phyloP scores from a whole-genome alignment of 345 rosid genomes.

The Hibiscus mutabilis region DNA sequence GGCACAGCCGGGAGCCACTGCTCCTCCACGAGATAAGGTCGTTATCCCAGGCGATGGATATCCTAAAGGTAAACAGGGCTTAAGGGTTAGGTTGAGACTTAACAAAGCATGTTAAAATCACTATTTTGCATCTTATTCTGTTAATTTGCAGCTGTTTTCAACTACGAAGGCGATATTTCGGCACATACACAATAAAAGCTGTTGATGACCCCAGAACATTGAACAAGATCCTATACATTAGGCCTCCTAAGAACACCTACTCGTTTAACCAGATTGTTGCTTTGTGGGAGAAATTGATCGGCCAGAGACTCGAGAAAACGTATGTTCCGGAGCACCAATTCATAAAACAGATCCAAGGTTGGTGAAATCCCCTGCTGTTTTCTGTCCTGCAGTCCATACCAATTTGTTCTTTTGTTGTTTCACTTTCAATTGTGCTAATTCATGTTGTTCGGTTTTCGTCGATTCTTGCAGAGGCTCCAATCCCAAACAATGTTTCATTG shows the following conservation, averaged over 20 bases:
- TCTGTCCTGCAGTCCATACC: not conserved
- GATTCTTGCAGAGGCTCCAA: conserved; percentile 38
- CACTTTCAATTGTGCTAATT: not conserved
- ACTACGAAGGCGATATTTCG: conserved; percentile 55
- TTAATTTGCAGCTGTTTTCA: conserved; percentile 43
- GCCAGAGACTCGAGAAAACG: conserved; percentile 46
- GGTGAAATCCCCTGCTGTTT: not conserved
- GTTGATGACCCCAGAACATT: conserved; percentile 60
- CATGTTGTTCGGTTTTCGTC: not conserved
- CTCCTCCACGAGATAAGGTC: not conserved
- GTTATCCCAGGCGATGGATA: not conserved
- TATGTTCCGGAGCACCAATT: conserved; percentile 53
- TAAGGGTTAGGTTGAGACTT: not conserved
- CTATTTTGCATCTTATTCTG: not conserved
- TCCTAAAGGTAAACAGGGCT: not conserved
- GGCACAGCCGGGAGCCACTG: not conserved
- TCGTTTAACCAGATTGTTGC: conserved; percentile 53
- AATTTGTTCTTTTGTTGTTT: not conserved
- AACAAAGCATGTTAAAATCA: not conserved
- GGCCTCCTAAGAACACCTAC: conserved; percentile 44
- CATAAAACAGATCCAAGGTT: conserved; percentile 48
- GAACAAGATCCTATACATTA: conserved; percentile 51
- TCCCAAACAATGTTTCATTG: conserved; percentile 37
- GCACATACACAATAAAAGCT: conserved; percentile 40
- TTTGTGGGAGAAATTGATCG: conserved; percentile 62